Evolutionary conservation across 805 yeast species (phyloP).

Genomic region (Wickerhamomyces xylosicus): DNA sequence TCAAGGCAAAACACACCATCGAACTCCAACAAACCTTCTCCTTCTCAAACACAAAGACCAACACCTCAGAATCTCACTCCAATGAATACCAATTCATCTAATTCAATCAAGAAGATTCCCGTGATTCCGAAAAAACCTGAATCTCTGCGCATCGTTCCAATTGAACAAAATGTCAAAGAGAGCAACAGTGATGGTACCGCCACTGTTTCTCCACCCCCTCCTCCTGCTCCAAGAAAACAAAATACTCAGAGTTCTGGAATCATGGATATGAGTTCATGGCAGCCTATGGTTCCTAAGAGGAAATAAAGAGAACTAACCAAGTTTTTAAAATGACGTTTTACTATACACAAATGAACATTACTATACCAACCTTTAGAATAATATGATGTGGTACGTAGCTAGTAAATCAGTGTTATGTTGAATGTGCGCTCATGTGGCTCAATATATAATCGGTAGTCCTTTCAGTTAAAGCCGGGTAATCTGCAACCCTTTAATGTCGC

Average conservation of each 20-base stretch:
- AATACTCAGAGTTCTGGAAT: no score
- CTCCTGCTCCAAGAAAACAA: constrained; percentile 3
- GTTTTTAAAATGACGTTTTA: no score
- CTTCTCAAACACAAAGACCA: constrained; percentile 10
- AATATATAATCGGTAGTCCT: no score
- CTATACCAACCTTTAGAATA: no score
- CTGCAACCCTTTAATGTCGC: no score
- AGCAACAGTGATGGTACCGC: constrained; percentile 7
- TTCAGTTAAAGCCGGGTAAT: no score
- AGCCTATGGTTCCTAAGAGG: constrained; percentile 13
- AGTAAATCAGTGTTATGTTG: no score
- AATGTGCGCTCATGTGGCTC: no score
- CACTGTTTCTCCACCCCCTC: constrained; percentile 4
- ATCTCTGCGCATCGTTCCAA: constrained; percentile 1
- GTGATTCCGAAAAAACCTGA: constrained; percentile 11
- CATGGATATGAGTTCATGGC: constrained; percentile 12
- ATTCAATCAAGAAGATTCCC: constrained; percentile 6
- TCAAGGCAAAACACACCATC: constrained; percentile 12
- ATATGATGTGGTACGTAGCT: no score
- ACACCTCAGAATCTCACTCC: background rate
- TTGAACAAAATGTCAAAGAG: constrained; percentile 2
- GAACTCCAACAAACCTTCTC: constrained; percentile 7
- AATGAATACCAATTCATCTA: constrained; percentile 1
- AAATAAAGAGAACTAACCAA: background rate
- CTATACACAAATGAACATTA: no score